Evolutionary conservation across 805 yeast species (phyloP), one percentile per base, ranked within the genome.

Genomic region (Teunomyces panamensis): DNA sequence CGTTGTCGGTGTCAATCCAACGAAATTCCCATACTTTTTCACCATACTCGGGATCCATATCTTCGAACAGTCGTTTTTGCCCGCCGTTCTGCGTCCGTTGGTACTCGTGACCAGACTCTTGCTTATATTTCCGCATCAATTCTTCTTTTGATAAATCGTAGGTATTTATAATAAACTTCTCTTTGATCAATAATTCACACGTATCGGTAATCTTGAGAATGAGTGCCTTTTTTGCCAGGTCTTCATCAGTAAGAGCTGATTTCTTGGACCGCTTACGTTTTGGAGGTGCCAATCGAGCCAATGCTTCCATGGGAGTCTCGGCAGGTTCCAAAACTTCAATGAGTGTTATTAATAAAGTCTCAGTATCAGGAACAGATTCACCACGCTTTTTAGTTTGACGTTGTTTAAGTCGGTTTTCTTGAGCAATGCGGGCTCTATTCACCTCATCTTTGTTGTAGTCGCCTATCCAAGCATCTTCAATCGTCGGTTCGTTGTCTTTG

Each of bases 131-230:
- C 45, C 85, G 55, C 60, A 73, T 68, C 33, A 85, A 60, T 58
- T 81, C 81, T 54, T 85, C 91, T 49, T 79, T 65, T 5, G 75
- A 73, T 58, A 73, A 37, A 5, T 83, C 85, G 57, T 84, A 84
- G 2, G 77, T 63, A 11, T 76, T 74, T 0, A 53, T 49, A 28
- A 75, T 37, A 0, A 77, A 77, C 26, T 77, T 70, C 3, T 62
- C 62, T 29, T 68, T 69, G 24, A 72, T 56, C 26, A 85, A 58
- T 20, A 57, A 49, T 39, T 80, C 82, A 32, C 82, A 70, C 3
- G 63, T 53, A 13, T 75, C 83, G 1, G 89, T 81, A 2, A 83
- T 64, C 4, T 49, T 39, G 10, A 64, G 58, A 4, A 79, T 62
- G 1, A 39, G 33, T 5, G 20, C 34, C 24, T 28, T 39, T 16